These are phyloP conservation scores for Phytopythium delawarense DNA, from an alignment of 352 stramenopile species.

Conservation along the genomic window DNA sequence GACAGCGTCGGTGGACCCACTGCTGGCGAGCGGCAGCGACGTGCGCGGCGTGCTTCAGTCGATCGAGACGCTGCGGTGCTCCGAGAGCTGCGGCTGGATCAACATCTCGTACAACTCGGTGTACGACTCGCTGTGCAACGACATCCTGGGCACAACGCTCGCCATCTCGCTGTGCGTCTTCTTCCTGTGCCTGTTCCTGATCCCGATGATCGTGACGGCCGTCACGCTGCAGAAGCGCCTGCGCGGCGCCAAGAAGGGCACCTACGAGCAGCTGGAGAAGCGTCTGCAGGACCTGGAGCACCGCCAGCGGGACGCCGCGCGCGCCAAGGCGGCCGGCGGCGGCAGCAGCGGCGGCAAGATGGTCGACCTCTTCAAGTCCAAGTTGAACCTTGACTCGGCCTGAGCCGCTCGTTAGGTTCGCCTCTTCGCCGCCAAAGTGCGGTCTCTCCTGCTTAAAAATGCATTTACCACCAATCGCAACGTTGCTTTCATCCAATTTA, in stretches of 20 bases:
- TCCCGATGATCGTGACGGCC: constrained; percentile 66
- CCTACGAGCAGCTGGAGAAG: constrained; percentile 73
- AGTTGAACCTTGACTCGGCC: constrained; percentile 24
- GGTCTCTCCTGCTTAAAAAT: not conserved
- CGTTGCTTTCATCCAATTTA: too few species aligned
- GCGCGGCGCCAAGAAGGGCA: constrained; percentile 69
- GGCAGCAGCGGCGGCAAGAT: constrained; percentile 8
- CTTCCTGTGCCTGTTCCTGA: constrained; percentile 69
- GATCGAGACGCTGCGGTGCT: constrained; percentile 66
- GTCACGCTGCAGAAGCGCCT: constrained; percentile 79
- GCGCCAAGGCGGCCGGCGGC: constrained; percentile 1
- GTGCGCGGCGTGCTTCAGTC: constrained; percentile 48
- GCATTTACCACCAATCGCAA: constrained; percentile 1
- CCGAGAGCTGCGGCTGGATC: constrained; percentile 74
- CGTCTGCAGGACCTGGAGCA: constrained; percentile 63
- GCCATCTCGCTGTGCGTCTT: constrained; percentile 75
- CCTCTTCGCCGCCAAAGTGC: not conserved
- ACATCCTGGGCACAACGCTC: constrained; percentile 74
- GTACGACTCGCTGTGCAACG: constrained; percentile 62
- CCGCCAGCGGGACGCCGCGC: constrained; percentile 12
- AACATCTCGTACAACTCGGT: constrained; percentile 81
- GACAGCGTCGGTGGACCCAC: constrained; percentile 35
- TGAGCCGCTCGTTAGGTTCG: not conserved
- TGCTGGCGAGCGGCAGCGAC: constrained; percentile 33
- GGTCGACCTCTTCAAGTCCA: constrained; percentile 50